Percentiles rank a stretch among this genome's conserved stretches.
Conservation (phyloP, 148 eudicot genomes). For the Fallopia convolvulus region DNA sequence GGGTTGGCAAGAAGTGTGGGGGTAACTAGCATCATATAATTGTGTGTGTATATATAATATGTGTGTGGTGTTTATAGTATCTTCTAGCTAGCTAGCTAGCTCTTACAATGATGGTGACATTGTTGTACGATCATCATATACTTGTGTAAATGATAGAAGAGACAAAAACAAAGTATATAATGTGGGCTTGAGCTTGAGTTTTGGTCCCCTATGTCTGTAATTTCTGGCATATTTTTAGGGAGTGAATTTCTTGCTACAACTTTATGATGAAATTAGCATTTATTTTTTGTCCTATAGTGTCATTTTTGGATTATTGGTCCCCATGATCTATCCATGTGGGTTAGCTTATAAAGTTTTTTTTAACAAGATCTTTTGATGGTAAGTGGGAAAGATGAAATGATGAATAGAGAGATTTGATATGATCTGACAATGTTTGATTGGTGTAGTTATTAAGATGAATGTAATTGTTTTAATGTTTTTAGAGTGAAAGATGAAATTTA, state of each 20-base stretch:
- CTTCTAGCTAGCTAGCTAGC: neutral
- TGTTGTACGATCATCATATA: neutral
- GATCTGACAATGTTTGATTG: neutral
- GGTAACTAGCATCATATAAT: neutral
- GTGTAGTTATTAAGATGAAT: neutral
- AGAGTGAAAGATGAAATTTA: neutral
- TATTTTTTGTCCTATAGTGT: neutral
- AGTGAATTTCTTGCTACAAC: neutral
- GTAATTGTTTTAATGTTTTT: neutral
- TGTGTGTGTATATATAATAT: neutral
- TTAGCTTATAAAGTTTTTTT: neutral
- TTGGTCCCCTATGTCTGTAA: neutral
- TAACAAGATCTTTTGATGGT: neutral
- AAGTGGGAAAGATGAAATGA: neutral
- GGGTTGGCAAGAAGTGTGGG: neutral
- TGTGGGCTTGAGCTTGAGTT: neutral
- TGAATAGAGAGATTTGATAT: neutral
- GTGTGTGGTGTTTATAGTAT: neutral
- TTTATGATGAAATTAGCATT: neutral
- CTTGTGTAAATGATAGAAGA: neutral
- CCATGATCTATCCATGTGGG: neutral
- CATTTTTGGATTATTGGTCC: neutral
- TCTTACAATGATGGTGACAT: neutral
- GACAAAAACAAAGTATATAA: neutral
- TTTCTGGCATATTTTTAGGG: neutral